These are phyloP conservation scores for Coemansia erecta DNA, from an alignment of 192 early-diverging fungal species.

Conservation along the genomic window DNA sequence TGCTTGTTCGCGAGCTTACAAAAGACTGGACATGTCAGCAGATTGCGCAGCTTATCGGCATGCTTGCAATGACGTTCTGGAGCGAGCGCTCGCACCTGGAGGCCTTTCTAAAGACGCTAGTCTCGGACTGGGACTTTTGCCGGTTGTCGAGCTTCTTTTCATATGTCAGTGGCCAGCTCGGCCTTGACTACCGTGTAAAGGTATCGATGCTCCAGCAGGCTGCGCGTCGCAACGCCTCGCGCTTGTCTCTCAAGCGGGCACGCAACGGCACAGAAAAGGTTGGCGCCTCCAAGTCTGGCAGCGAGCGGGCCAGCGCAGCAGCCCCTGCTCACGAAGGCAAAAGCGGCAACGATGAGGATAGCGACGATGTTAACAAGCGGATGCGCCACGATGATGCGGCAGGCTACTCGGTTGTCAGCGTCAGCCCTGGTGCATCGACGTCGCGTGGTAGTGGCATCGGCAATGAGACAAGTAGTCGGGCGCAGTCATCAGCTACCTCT, in stretches of 20 bases:
- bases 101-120: conserved; percentile 56
- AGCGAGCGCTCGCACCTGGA: conserved; percentile 43
- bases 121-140: conserved; percentile 65
- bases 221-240: conserved; percentile 49
- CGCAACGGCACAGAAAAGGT: conserved; percentile 23
- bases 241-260: conserved; percentile 45
- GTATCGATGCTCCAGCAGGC: conserved; percentile 52
- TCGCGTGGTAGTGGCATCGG: conserved; percentile 9
- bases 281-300: not conserved
- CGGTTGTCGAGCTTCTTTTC: conserved; percentile 63
- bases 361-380: conserved; percentile 36
- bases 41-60: conserved; percentile 52
- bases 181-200: conserved; percentile 48
- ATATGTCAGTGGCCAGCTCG: conserved; percentile 55
- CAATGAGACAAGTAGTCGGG: conserved; percentile 6
- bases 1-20: conserved; percentile 54
- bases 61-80: conserved; percentile 47
- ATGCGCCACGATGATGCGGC: conserved; percentile 25
- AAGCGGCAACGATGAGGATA: conserved; percentile 17
- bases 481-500: conserved; percentile 4
- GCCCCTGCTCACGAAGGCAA: not conserved
- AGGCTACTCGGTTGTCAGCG: conserved; percentile 3
- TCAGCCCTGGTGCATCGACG: not conserved
- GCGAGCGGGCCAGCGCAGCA: not conserved
- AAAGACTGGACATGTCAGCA: conserved; percentile 55